Evolutionary conservation across 148 eudicot species (phyloP).

Genomic region (Simmondsia chinensis): DNA sequence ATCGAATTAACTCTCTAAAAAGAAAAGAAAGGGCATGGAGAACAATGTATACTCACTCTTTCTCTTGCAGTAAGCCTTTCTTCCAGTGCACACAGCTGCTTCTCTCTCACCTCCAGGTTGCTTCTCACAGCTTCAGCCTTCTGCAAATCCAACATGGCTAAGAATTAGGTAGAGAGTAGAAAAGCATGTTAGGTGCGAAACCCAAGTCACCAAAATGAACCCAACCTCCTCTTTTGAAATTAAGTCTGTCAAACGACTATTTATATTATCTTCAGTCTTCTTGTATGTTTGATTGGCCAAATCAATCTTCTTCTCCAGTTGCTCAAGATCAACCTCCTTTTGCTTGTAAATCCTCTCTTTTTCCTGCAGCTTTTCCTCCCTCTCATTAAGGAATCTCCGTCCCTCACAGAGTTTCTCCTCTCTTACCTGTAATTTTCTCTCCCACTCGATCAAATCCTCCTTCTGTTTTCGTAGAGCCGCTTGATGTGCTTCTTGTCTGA

Average conservation of each 20-base stretch:
- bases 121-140: slow-evolving; percentile 40
- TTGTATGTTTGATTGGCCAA: slow-evolving; percentile 29
- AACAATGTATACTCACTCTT: slow-evolving; percentile 41
- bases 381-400: slow-evolving; percentile 46
- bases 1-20: too few species aligned
- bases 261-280: slow-evolving; percentile 48
- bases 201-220: slow-evolving; percentile 3
- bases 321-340: slow-evolving; percentile 52
- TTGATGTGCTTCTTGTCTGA: slow-evolving; percentile 65
- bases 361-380: slow-evolving; percentile 61
- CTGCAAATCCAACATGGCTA: slow-evolving; percentile 30
- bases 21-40: not conserved
- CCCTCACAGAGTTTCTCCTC: slow-evolving; percentile 63
- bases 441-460: slow-evolving; percentile 72
- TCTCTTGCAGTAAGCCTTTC: slow-evolving; percentile 63
- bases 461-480: slow-evolving; percentile 42
- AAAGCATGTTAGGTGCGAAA: not conserved
- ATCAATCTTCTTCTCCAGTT: slow-evolving; percentile 46
- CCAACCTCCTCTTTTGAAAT: slow-evolving; percentile 56
- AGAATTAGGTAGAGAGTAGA: not conserved
- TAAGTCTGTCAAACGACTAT: slow-evolving; percentile 37
- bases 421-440: slow-evolving; percentile 66
- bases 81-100: slow-evolving; percentile 40
- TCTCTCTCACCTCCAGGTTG: slow-evolving; percentile 53
- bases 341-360: slow-evolving; percentile 33